A percentile compares a stretch with the other conserved stretches of the same genome.
Conservation (phyloP, 2,329 filamentous ascomycete genomes). For the Aspergillus novofumigatus region DNA sequence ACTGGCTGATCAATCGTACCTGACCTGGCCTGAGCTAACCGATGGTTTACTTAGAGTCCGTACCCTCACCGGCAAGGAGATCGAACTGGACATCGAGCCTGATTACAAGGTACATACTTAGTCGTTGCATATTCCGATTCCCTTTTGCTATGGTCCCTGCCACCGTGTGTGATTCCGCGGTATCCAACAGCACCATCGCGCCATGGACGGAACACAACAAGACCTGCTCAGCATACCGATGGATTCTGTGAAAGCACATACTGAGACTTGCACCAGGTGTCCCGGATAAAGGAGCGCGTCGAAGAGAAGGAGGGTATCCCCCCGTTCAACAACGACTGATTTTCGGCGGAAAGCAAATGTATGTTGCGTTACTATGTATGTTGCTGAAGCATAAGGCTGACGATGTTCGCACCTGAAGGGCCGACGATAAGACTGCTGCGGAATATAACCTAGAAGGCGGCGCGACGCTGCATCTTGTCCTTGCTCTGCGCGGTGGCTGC, state of each 20-base stretch:
- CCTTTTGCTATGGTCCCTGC: neutral
- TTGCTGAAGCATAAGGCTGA: too few relatives aligned
- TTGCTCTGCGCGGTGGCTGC: slow-evolving; percentile 79
- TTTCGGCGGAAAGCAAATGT: slow-evolving; percentile 98
- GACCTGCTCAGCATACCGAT: neutral
- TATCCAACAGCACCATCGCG: neutral
- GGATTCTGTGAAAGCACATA: neutral
- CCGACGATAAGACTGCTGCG: slow-evolving; percentile 86
- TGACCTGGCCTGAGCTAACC: slow-evolving; percentile 2
- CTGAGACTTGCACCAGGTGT: slow-evolving; percentile 57
- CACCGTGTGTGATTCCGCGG: too few relatives aligned
- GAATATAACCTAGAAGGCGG: slow-evolving; percentile 91
- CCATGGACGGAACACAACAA: neutral
- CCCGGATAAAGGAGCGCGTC: slow-evolving; percentile 96
- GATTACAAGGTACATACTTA: slow-evolving; percentile 72
- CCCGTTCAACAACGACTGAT: slow-evolving; percentile 95
- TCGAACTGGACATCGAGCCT: slow-evolving; percentile 93
- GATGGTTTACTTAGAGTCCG: slow-evolving; percentile 64
- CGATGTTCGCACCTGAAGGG: slow-evolving; percentile 52
- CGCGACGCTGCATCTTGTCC: slow-evolving; percentile 89
- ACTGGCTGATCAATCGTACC: neutral
- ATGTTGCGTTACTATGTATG: slow-evolving; percentile 29
- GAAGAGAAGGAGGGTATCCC: slow-evolving; percentile 99
- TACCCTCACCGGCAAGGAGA: slow-evolving; percentile 97
- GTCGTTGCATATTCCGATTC: neutral